Evolutionary conservation across 306 rosid species (phyloP).

Genomic region (Ochetophila trinervis): DNA sequence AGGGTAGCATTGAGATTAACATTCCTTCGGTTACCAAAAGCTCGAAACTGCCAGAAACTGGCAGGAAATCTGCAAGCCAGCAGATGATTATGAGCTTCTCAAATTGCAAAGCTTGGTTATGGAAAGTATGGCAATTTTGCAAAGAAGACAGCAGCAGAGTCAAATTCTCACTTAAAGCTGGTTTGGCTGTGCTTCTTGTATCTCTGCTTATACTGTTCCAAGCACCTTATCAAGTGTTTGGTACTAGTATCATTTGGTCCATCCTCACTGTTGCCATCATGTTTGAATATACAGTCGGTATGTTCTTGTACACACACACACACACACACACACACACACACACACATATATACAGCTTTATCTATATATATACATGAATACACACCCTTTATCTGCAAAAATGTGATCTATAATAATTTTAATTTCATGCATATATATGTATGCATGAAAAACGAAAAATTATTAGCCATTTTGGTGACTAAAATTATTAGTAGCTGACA

Average conservation of each 20-base stretch:
- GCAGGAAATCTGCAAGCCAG: slow-evolving; percentile 18
- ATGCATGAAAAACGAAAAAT: too few relatives aligned
- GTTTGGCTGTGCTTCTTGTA: slow-evolving; percentile 62
- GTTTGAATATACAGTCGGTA: slow-evolving; percentile 85
- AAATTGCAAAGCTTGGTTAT: slow-evolving; percentile 21
- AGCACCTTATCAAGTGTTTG: slow-evolving; percentile 65
- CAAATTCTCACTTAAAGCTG: slow-evolving; percentile 64
- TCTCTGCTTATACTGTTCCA: slow-evolving; percentile 52
- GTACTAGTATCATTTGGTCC: slow-evolving; percentile 68
- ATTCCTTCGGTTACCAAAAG: slow-evolving; percentile 33
- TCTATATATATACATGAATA: background rate
- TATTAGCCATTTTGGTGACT: too few relatives aligned
- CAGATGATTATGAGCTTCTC: slow-evolving; percentile 1
- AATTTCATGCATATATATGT: too few relatives aligned
- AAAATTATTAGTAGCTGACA: too few relatives aligned
- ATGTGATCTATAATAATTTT: too few relatives aligned
- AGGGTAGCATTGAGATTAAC: slow-evolving; percentile 41
- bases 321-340: background rate
- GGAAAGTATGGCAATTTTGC: slow-evolving; percentile 41
- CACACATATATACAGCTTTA: background rate
- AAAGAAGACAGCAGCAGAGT: slow-evolving; percentile 55
- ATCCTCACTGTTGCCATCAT: slow-evolving; percentile 68
- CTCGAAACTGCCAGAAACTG: slow-evolving; percentile 1
- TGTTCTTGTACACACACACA: slow-evolving; percentile 7
- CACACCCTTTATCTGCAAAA: background rate